phyloP scores from a whole-genome alignment of 2,329 filamentous ascomycete genomes.

The Colletotrichum sp. region DNA sequence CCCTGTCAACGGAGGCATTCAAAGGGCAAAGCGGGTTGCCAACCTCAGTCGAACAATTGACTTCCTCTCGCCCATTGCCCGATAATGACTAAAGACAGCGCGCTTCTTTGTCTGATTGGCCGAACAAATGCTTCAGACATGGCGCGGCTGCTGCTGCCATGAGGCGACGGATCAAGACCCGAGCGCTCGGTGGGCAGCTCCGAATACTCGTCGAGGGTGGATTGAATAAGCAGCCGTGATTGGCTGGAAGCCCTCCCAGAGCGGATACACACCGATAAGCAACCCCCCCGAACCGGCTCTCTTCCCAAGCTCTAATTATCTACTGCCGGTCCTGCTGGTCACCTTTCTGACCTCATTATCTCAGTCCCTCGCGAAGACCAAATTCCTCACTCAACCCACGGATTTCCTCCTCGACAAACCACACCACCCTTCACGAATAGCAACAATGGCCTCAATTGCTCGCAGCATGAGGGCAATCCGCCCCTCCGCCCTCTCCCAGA shows the following conservation, averaged over 20 bases:
- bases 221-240: not conserved
- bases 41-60: not conserved
- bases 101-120: not conserved
- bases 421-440: not conserved
- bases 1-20: not conserved
- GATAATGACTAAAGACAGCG: slow-evolving; percentile 9
- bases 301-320: slow-evolving; percentile 5
- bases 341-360: slow-evolving; percentile 20
- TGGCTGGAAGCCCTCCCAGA: not conserved
- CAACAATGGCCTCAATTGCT: slow-evolving; percentile 66
- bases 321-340: not conserved
- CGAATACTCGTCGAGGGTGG: not conserved
- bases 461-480: slow-evolving; percentile 57
- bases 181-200: not conserved
- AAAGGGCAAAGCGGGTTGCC: not conserved
- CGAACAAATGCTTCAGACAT: not conserved
- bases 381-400: not conserved
- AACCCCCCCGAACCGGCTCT: not conserved
- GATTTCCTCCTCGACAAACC: not conserved
- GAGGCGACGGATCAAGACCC: not conserved
- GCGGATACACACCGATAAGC: slow-evolving; percentile 15
- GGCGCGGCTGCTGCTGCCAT: not conserved
- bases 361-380: not conserved
- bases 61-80: not conserved
- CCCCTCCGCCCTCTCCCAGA: slow-evolving; percentile 48